These are phyloP conservation scores for Prunus davidiana DNA, from an alignment of 306 rosid genomes.

Conservation along the genomic window DNA sequence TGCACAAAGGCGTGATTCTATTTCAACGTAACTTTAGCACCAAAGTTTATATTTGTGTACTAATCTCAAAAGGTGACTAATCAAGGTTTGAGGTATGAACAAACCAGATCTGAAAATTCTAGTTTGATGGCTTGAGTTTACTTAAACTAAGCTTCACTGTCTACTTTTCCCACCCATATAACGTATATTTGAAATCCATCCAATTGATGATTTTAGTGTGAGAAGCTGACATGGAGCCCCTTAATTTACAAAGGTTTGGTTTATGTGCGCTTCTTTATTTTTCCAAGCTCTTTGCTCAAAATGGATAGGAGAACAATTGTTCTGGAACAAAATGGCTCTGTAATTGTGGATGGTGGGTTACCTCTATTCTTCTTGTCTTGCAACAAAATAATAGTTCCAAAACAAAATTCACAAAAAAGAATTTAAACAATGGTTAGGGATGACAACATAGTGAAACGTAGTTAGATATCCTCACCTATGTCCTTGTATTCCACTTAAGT, in stretches of 20 bases:
- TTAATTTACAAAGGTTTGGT: not conserved
- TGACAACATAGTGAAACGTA: not conserved
- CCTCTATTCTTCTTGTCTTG: not conserved
- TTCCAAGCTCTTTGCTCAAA: not conserved
- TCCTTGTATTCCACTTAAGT: not conserved
- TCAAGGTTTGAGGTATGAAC: not conserved
- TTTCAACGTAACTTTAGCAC: not conserved
- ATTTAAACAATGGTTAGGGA: not conserved
- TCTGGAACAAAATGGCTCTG: not conserved
- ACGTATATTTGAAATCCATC: not conserved
- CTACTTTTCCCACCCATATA: not conserved
- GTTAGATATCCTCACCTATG: not conserved
- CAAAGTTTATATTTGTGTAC: not conserved
- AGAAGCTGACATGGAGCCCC: not conserved
- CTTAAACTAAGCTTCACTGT: not conserved
- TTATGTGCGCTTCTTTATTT: not conserved
- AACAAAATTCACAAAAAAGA: not conserved
- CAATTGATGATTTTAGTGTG: not conserved
- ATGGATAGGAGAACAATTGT: constrained; percentile 1
- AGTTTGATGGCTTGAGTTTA: not conserved
- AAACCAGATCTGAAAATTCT: not conserved
- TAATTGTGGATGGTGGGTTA: not conserved
- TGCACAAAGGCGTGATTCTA: not conserved
- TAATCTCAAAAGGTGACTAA: not conserved
- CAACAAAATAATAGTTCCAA: not conserved